These are phyloP conservation scores for Zychaea mexicana DNA, from an alignment of 371 early-diverging fungal genomes.

Conservation along the genomic window DNA sequence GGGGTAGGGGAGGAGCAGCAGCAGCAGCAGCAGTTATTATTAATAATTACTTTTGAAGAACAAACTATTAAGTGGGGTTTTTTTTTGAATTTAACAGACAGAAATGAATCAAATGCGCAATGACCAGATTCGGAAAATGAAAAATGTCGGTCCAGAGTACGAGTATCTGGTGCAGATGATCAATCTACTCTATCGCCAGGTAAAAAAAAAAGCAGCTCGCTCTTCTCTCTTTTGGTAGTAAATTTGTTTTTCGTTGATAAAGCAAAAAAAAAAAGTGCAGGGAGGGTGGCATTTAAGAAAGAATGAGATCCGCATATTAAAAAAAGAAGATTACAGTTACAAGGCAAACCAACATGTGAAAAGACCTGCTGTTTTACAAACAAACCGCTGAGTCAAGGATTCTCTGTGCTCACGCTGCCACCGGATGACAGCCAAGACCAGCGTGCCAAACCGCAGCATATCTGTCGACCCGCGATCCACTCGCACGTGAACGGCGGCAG, in stretches of 20 bases:
- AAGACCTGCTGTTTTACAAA: constrained; percentile 47
- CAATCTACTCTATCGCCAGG: constrained; percentile 51
- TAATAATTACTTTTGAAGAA: neutral
- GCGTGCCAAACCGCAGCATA: constrained; percentile 29
- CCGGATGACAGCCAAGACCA: constrained; percentile 30
- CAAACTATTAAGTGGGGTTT: no score
- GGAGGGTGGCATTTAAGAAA: neutral
- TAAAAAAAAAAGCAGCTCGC: constrained; percentile 2
- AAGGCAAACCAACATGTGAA: constrained; percentile 36
- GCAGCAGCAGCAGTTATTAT: neutral
- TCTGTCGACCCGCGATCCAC: constrained; percentile 43
- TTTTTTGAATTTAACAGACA: constrained; percentile 10
- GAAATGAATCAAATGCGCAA: constrained; percentile 37
- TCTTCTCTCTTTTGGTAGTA: neutral
- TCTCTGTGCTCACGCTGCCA: constrained; percentile 28
- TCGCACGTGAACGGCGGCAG: constrained; percentile 29
- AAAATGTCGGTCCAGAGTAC: constrained; percentile 50
- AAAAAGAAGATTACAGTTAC: constrained; percentile 16
- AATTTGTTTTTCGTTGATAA: neutral
- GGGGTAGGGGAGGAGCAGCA: no score
- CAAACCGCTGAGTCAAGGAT: constrained; percentile 25
- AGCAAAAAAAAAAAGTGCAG: neutral
- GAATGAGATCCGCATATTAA: neutral
- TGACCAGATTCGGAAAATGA: constrained; percentile 41
- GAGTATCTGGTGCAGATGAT: constrained; percentile 57